Percentiles rank a stretch among this genome's conserved stretches.
Evolutionary conservation across 139 green algal genomes (phyloP).

Genomic region (Tetraselmis chui): DNA sequence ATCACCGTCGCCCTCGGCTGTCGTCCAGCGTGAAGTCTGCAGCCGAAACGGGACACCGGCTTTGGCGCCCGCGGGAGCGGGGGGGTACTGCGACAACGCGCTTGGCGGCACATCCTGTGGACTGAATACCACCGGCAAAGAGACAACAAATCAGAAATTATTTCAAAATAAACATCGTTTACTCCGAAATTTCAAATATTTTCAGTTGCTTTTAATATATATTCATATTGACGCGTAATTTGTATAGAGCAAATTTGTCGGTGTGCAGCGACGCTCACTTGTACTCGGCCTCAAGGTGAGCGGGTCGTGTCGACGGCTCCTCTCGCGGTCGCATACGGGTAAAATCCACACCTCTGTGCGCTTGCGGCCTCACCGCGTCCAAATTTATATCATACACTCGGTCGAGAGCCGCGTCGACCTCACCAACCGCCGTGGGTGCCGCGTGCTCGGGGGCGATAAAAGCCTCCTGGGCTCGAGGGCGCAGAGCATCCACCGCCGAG

Average conservation of each 20-base stretch:
- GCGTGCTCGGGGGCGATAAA: not conserved
- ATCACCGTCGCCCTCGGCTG: not conserved
- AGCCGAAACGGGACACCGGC: not conserved
- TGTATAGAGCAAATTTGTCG: too few species aligned
- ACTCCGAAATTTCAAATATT: too few species aligned
- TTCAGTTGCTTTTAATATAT: too few species aligned
- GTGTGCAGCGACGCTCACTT: not conserved
- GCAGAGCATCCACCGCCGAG: not conserved
- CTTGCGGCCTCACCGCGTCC: not conserved
- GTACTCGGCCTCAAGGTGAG: not conserved
- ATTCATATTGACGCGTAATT: too few species aligned
- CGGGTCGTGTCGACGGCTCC: not conserved
- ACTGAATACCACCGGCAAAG: too few species aligned
- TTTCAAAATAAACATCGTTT: too few species aligned
- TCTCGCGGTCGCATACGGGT: not conserved
- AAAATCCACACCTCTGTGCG: not conserved
- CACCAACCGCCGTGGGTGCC: too few species aligned
- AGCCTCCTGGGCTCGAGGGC: not conserved
- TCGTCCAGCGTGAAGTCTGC: not conserved
- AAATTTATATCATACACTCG: not conserved
- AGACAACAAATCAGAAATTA: too few species aligned
- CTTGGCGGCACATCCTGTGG: not conserved
- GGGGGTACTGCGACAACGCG: not conserved
- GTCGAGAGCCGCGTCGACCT: not conserved
- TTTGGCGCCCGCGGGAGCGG: not conserved